Evolutionary conservation across 208 protist genomes (phyloP).

Genomic region (Angomonas deanei): DNA sequence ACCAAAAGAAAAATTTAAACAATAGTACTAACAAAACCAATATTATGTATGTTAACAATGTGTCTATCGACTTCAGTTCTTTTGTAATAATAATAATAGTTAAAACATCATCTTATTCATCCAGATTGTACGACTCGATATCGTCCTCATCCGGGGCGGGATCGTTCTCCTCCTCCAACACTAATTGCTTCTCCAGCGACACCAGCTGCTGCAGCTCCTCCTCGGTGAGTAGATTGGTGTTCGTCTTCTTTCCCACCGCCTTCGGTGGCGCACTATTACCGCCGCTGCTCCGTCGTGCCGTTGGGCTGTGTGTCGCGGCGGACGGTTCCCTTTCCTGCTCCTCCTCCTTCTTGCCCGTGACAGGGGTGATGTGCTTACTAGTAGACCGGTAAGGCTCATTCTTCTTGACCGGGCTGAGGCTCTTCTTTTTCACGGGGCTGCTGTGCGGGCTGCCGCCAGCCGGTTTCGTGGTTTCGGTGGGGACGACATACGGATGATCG

Average conservation of each 20-base stretch:
- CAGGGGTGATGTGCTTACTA: not conserved
- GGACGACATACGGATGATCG: too few relatives aligned
- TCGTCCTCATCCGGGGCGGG: constrained; percentile 23
- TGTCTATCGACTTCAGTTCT: too few relatives aligned
- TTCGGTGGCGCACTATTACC: not conserved
- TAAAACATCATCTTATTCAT: constrained; percentile 19
- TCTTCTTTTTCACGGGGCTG: constrained; percentile 6
- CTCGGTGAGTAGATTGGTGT: constrained; percentile 15
- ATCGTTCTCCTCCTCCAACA: constrained; percentile 36
- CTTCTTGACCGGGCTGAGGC: not conserved
- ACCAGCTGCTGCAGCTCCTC: constrained; percentile 54
- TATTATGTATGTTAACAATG: not conserved
- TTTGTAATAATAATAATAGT: constrained; percentile 3
- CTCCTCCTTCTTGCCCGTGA: not conserved
- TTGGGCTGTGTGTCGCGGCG: not conserved
- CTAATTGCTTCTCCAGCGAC: constrained; percentile 51
- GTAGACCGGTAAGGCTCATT: too few relatives aligned
- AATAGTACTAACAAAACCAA: constrained; percentile 9
- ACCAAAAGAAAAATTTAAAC: not conserved
- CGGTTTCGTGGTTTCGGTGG: too few relatives aligned
- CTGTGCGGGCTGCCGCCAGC: too few relatives aligned
- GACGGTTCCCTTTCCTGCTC: too few relatives aligned
- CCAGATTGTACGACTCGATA: constrained; percentile 37
- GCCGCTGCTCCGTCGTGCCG: not conserved
- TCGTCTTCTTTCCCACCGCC: not conserved